Evolutionary conservation across 2,329 filamentous ascomycete species (phyloP), one percentile per base, ranked within the genome.

Genomic region (Metarhizium humberi): DNA sequence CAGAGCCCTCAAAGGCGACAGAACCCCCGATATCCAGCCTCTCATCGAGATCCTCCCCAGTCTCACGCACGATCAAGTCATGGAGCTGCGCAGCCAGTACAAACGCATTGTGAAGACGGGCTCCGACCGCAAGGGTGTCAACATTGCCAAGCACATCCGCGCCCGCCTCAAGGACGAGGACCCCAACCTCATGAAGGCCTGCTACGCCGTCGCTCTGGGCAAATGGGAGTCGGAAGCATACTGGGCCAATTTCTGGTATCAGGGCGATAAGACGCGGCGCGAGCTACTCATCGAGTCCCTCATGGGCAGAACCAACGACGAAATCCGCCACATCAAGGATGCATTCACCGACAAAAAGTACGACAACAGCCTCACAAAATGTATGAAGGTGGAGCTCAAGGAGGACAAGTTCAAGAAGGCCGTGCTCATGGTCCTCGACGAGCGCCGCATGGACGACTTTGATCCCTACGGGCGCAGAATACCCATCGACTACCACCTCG

Each of bases 241-340:
- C 77, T 99, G 94, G 92, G 91, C 92, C 57, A 97, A 96, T 69
- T 96, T 90, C 71, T 97, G 91, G 86, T 97, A 96, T 73, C 92
- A 96, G 67, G 86, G 86, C 42, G 88, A 92, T 69, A 88, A 86
- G 64, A 89, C 86, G 7, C 81, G 90, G 3, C 84, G 92, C 6
- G 92, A 97, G 70, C 78, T 99, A 40, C 80, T 99, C 53, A 96
- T 97, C 63, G 94, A 99, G 71, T 84, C 86, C 6, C 79, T 99
- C 20, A 95, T 96, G 84, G 94, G 94, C 0, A 84, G 92, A 6
- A 84, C 85, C 32, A 96, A 96, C 69, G 77, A 82, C n/a, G 94
- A 97, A 66, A 89, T 97, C 59, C 79, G 82, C 11, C 78, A 80
- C 58, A 96, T 99, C 76, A 96, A 95, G 71, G 84, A 88, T 18